phyloP scores from a whole-genome alignment of 257 asterid species.

The Voacanga thouarsii region DNA sequence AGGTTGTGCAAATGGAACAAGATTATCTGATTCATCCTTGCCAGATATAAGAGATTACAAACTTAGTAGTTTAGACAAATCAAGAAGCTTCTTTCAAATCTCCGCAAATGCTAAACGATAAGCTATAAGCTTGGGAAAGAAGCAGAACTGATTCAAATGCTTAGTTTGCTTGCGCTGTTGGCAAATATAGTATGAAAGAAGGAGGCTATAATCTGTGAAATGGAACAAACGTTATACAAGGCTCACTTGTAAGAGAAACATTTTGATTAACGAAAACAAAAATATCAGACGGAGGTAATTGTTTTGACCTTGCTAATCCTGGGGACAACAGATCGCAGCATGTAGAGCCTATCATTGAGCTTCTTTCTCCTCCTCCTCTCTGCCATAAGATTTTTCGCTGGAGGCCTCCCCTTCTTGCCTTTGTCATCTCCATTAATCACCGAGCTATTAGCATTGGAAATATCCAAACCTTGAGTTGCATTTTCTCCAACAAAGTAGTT shows the following conservation, averaged over 20 bases:
- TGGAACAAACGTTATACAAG: not conserved
- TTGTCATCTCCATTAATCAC: constrained; percentile 12
- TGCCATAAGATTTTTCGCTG: constrained; percentile 76
- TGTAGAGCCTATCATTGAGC: constrained; percentile 70
- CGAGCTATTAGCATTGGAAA: constrained; percentile 16
- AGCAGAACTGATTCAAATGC: not conserved
- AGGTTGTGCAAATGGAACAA: not conserved
- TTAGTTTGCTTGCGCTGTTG: not conserved
- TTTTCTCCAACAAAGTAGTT: constrained; percentile 11
- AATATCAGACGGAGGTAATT: not conserved
- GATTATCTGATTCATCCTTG: not conserved
- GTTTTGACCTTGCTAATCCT: constrained; percentile 67
- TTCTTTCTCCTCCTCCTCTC: constrained; percentile 78
- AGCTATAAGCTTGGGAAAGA: not conserved
- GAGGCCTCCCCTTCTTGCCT: constrained; percentile 49
- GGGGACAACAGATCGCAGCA: constrained; percentile 75
- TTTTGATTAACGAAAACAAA: not conserved
- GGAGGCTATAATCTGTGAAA: not conserved
- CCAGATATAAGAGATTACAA: not conserved
- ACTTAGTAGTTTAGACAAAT: not conserved
- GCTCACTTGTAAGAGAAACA: not conserved
- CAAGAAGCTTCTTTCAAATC: not conserved
- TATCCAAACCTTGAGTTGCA: constrained; percentile 14
- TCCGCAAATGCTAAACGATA: not conserved
- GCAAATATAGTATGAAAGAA: not conserved